A percentile compares a stretch with the other conserved stretches of the same genome.
These are phyloP conservation scores for Knufia fluminis DNA, from an alignment of 2,329 filamentous ascomycete species.

Conservation along the genomic window DNA sequence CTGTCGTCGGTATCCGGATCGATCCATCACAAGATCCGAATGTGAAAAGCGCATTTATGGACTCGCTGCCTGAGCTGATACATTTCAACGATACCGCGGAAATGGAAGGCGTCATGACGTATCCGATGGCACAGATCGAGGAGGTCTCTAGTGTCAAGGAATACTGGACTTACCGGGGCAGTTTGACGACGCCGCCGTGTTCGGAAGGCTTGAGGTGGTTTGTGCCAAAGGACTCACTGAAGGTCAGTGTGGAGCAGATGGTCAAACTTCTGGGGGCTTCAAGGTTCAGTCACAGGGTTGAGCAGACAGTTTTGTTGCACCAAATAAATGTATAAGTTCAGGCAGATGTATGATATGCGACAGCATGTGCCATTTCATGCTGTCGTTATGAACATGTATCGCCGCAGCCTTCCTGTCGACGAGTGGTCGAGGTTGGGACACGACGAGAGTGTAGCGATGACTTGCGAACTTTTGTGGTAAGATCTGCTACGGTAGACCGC, in stretches of 20 bases:
- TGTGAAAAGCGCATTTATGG: not conserved
- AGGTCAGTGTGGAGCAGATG: constrained; percentile 39
- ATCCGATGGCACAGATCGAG: constrained; percentile 13
- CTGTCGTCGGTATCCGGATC: constrained; percentile 40
- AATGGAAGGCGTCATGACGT: constrained; percentile 14
- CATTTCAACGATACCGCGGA: constrained; percentile 28
- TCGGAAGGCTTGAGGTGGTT: constrained; percentile 48
- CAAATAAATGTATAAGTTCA: constrained; percentile 35
- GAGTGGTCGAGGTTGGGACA: no score
- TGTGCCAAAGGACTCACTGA: constrained; percentile 27
- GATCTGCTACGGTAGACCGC: no score
- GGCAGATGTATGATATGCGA: no score
- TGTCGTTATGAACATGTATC: no score
- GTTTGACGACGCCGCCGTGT: constrained; percentile 55
- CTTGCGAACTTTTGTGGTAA: no score
- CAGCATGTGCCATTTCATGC: no score
- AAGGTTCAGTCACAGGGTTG: constrained; percentile 36
- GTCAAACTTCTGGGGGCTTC: constrained; percentile 36
- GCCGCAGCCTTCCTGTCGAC: no score
- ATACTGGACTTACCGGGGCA: constrained; percentile 47
- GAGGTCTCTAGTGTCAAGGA: constrained; percentile 12
- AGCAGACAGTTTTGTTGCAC: constrained; percentile 41
- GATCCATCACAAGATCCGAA: constrained; percentile 26
- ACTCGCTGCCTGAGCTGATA: constrained; percentile 13
- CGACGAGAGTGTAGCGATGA: no score